phyloP scores from a whole-genome alignment of 495 filamentous ascomycete genomes.

The Annulohypoxylon stygium region DNA sequence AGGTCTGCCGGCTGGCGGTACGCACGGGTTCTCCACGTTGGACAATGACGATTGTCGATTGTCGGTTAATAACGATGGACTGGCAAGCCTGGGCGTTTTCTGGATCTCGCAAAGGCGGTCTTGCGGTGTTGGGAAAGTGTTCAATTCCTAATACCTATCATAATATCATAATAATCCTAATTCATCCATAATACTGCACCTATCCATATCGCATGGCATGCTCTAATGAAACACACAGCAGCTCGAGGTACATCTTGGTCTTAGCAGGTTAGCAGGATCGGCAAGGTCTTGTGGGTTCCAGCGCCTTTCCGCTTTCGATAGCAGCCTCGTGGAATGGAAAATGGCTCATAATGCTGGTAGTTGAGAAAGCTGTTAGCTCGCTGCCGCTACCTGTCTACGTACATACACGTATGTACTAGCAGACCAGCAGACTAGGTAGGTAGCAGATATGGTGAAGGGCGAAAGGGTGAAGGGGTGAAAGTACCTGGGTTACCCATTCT shows the following conservation, averaged over 20 bases:
- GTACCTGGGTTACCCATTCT: slow-evolving; percentile 46
- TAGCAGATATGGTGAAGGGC: not conserved
- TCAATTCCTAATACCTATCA: slow-evolving; percentile 26
- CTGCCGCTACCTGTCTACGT: not conserved
- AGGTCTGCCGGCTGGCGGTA: slow-evolving; percentile 32
- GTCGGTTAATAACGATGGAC: slow-evolving; percentile 20
- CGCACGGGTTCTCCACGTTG: slow-evolving; percentile 36
- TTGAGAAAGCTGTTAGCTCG: not conserved
- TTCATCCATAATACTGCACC: not conserved
- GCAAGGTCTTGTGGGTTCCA: slow-evolving; percentile 39
- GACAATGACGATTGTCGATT: slow-evolving; percentile 49
- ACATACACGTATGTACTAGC: not conserved
- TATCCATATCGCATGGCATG: slow-evolving; percentile 38
- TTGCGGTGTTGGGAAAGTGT: slow-evolving; percentile 8
- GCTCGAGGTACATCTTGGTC: slow-evolving; percentile 18
- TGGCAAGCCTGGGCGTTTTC: slow-evolving; percentile 30
- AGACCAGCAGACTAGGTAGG: not conserved
- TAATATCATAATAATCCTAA: too few species aligned
- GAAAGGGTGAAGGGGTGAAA: not conserved
- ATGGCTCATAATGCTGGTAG: slow-evolving; percentile 47
- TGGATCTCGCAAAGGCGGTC: slow-evolving; percentile 28
- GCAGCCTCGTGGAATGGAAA: slow-evolving; percentile 39
- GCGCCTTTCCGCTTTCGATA: slow-evolving; percentile 42
- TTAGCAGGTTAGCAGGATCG: slow-evolving; percentile 47
- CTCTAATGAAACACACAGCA: slow-evolving; percentile 41